phyloP scores from a whole-genome alignment of 2,329 filamentous ascomycete genomes.

The Botryotinia convoluta region DNA sequence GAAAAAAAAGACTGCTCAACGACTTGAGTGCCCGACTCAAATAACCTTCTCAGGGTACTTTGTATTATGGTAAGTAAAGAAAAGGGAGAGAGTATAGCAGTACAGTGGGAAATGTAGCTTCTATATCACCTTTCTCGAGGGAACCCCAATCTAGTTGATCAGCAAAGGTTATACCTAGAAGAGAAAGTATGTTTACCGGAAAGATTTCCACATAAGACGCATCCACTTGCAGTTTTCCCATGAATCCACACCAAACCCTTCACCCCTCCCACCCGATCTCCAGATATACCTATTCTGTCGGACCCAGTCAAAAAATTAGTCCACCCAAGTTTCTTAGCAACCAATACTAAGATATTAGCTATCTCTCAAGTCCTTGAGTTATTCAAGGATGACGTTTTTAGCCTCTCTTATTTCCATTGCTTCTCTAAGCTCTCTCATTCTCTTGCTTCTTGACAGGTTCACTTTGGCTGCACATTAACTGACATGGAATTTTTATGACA shows the following conservation, averaged over 20 bases:
- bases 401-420: not conserved
- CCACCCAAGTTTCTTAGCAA: not conserved
- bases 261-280: not conserved
- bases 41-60: not conserved
- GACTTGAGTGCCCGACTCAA: slow-evolving; percentile 1
- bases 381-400: not conserved
- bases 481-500: slow-evolving; percentile 8
- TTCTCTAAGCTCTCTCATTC: not conserved
- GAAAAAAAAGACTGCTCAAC: not conserved
- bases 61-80: not conserved
- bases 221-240: slow-evolving; percentile 6
- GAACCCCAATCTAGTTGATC: slow-evolving; percentile 5
- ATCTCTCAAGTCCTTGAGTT: not conserved
- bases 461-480: not conserved
- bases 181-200: not conserved
- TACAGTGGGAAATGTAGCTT: not conserved
- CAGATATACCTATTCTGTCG: not conserved
- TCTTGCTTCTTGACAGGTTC: not conserved
- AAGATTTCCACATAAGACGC: not conserved
- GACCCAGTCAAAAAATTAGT: not conserved
- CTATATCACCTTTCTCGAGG: not conserved
- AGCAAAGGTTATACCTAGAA: slow-evolving; percentile 2
- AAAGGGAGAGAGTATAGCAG: not conserved
- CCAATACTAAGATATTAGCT: not conserved
- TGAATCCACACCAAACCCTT: not conserved